Conservation (phyloP, 768 basidiomycete genomes). For the Mycena sanguinolenta region DNA sequence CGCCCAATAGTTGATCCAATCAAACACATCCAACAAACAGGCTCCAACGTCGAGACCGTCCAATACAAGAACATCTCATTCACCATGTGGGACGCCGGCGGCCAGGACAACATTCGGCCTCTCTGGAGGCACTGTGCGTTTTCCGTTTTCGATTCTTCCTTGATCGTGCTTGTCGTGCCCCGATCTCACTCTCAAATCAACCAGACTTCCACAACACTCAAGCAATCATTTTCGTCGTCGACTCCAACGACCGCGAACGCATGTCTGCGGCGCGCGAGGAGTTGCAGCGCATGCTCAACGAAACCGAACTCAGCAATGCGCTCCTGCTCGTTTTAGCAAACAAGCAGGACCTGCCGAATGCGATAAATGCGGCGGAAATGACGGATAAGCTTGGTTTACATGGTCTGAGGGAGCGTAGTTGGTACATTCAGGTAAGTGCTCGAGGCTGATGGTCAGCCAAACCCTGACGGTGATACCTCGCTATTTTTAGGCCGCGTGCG, state of each 20-base stretch:
- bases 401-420: slow-evolving; percentile 95
- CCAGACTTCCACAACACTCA: slow-evolving; percentile 99
- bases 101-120: slow-evolving; percentile 99
- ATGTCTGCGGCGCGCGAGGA: slow-evolving; percentile 99
- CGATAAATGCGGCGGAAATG: slow-evolving; percentile 99
- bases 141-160: slow-evolving; percentile 45
- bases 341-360: slow-evolving; percentile 99
- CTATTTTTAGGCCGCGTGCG: slow-evolving; percentile 87
- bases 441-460: neutral
- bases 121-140: slow-evolving; percentile 99
- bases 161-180: too few relatives aligned
- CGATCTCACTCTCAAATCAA: slow-evolving; percentile 38
- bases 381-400: slow-evolving; percentile 99
- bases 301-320: slow-evolving; percentile 98
- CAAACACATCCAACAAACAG: slow-evolving; percentile 63
- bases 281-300: slow-evolving; percentile 99
- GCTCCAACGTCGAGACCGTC: slow-evolving; percentile 99
- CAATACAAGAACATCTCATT: slow-evolving; percentile 99
- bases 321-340: slow-evolving; percentile 99
- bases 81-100: slow-evolving; percentile 99
- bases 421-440: slow-evolving; percentile 91
- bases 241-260: slow-evolving; percentile 99
- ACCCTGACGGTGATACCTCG: slow-evolving; percentile 30
- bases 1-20: slow-evolving; percentile 37
- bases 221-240: slow-evolving; percentile 99